Base-by-base conservation (phyloP, 176 grass and related monocot genomes). In the Thalia dealbata region DNA sequence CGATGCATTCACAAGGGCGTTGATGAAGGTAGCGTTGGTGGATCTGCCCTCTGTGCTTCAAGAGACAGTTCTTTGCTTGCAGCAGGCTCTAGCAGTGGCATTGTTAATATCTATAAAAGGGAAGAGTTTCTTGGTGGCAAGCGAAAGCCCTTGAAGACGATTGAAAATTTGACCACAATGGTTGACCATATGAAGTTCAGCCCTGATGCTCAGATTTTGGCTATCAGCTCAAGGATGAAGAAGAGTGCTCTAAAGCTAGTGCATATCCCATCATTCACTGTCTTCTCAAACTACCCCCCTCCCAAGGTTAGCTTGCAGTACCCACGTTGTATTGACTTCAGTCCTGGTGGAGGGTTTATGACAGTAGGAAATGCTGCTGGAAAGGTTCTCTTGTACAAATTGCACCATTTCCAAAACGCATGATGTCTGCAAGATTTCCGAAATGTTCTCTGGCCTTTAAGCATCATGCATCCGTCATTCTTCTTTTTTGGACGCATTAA, bases 221-320 rank as follows among this genome's bases (percentile, higher is more conserved):
- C 89, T 0, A 92, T 92, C 51, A 86, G 73, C 81, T 92, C 87
- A 0, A 85, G 78, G 61, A 86, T 81, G 81, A 86, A 84, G 66
- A 90, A 75, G 75, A 92, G 90, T 11, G 82, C 80, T 10, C 84
- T 88, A 75, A 86, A 81, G 75, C 77, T 97, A 24, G 84, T 96
- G 26, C 89, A 92, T n/a, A 67, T 88, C 62, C 89, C 87, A 15
- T 84, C 93, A 2, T 80, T 85, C 23, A 90, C 24, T 24, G 70
- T 92, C 75, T 97, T 92, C 69, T 86, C 88, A 67, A 97, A 97
- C 78, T 90, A 85, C 78, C 93, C 89, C 21, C 82, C 79, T 46
- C 78, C 85, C 16, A 68, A 77, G 12, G 78, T 83, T 76, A 86
- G 81, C 75, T 71, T 87, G 42, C 80, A 83, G 70, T 61, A 85